Conservation (phyloP, 2,329 filamentous ascomycete species). For the Aspergillus fischeri region DNA sequence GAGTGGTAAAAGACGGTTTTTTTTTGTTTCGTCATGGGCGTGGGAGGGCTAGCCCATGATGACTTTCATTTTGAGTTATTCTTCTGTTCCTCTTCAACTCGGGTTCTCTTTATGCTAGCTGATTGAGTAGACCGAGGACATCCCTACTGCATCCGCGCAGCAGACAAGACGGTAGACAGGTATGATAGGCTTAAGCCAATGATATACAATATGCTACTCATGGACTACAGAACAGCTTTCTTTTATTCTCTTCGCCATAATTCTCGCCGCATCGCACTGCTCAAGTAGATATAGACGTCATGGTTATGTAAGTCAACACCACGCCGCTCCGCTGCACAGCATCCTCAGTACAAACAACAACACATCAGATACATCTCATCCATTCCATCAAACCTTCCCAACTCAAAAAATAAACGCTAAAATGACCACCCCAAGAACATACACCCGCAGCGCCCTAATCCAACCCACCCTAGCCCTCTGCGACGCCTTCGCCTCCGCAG, state of each 20-base stretch:
- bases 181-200: neutral
- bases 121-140: neutral
- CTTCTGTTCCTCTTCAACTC: neutral
- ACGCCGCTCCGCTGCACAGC: neutral
- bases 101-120: neutral
- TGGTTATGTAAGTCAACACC: neutral
- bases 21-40: neutral
- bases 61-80: neutral
- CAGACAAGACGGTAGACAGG: neutral
- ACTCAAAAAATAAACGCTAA: neutral
- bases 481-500: conserved; percentile 24
- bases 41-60: neutral
- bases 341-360: neutral
- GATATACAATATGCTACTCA: neutral
- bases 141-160: neutral
- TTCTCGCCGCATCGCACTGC: too few species aligned
- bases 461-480: conserved; percentile 26
- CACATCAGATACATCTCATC: neutral
- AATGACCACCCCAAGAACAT: conserved; percentile 6
- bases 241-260: too few species aligned
- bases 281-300: neutral
- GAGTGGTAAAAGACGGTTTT: conserved; percentile 8
- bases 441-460: conserved; percentile 18
- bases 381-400: neutral
- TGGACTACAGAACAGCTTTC: neutral